These are phyloP conservation scores for Sporothrix schenckii DNA, from an alignment of 2,329 filamentous ascomycete species.

Conservation along the genomic window DNA sequence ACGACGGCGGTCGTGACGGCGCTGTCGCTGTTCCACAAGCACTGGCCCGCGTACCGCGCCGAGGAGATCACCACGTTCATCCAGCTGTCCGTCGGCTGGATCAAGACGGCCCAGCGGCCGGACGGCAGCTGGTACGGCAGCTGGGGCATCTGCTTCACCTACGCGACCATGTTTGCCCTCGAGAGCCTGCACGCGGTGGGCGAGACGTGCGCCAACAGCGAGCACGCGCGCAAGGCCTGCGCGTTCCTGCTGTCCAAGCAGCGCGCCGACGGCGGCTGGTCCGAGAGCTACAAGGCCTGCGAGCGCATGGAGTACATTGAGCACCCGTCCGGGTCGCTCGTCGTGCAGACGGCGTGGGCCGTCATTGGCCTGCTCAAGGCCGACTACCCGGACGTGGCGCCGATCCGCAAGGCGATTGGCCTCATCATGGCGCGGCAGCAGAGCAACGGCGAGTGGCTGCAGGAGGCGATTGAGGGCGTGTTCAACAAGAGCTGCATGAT, in stretches of 20 bases:
- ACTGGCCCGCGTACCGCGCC: slow-evolving; percentile 78
- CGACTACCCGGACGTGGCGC: slow-evolving; percentile 72
- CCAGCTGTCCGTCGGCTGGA: slow-evolving; percentile 74
- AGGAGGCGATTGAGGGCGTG: slow-evolving; percentile 95
- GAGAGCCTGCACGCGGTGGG: slow-evolving; percentile 82
- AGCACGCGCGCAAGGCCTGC: slow-evolving; percentile 72
- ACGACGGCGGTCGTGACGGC: slow-evolving; percentile 93
- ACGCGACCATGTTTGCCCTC: slow-evolving; percentile 93
- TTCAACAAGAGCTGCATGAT: slow-evolving; percentile 99
- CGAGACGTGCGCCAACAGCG: slow-evolving; percentile 76
- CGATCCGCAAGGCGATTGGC: slow-evolving; percentile 72
- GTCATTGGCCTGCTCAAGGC: slow-evolving; percentile 81
- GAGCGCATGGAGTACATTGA: slow-evolving; percentile 75
- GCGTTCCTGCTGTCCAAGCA: slow-evolving; percentile 85
- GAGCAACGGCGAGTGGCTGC: slow-evolving; percentile 87
- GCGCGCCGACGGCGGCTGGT: slow-evolving; percentile 90
- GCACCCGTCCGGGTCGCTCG: slow-evolving; percentile 75
- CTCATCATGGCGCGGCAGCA: slow-evolving; percentile 86
- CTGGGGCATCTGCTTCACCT: slow-evolving; percentile 98
- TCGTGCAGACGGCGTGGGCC: slow-evolving; percentile 95
- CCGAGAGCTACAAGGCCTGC: slow-evolving; percentile 88
- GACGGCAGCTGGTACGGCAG: slow-evolving; percentile 98
- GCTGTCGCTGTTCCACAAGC: slow-evolving; percentile 75
- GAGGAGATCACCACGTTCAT: slow-evolving; percentile 76
- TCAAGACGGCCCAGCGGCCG: slow-evolving; percentile 72